phyloP scores from a whole-genome alignment of 148 eudicot species.

The Agrostemma githago region DNA sequence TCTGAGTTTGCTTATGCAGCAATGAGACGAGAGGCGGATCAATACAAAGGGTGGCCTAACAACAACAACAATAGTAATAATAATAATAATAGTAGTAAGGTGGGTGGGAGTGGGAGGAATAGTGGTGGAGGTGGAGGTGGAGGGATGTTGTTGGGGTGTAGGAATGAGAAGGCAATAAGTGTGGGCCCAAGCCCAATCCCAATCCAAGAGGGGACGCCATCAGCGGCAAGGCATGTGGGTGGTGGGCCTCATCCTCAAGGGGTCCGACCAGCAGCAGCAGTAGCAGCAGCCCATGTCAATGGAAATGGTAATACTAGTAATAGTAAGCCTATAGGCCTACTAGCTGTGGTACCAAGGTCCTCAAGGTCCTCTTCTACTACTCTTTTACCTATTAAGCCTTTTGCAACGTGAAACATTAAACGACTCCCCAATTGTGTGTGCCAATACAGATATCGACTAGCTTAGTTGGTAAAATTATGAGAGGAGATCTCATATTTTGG shows the following conservation, averaged over 20 bases:
- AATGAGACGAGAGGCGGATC: constrained; percentile 20
- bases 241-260: constrained; percentile 28
- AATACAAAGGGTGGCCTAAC: constrained; percentile 22
- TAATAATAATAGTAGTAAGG: constrained; percentile 17
- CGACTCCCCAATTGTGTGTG: neutral
- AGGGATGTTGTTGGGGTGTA: constrained; percentile 56
- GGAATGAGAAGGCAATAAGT: constrained; percentile 70
- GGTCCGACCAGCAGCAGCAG: neutral
- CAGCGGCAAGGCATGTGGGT: constrained; percentile 39
- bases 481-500: no score
- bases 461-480: no score
- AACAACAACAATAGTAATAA: constrained; percentile 16
- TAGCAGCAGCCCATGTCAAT: constrained; percentile 21
- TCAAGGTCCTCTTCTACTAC: constrained; percentile 21
- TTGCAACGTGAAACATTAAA: constrained; percentile 34
- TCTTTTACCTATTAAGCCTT: constrained; percentile 34
- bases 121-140: constrained; percentile 11
- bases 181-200: constrained; percentile 59
- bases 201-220: constrained; percentile 28
- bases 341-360: constrained; percentile 16
- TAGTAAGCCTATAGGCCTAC: neutral
- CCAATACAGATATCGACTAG: neutral
- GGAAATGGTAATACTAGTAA: constrained; percentile 13
- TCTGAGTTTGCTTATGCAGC: constrained; percentile 40
- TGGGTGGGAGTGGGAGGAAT: constrained; percentile 11